These are phyloP conservation scores for Taiwanofungus camphoratus DNA, from an alignment of 1,284 basidiomycete species.

Conservation along the genomic window DNA sequence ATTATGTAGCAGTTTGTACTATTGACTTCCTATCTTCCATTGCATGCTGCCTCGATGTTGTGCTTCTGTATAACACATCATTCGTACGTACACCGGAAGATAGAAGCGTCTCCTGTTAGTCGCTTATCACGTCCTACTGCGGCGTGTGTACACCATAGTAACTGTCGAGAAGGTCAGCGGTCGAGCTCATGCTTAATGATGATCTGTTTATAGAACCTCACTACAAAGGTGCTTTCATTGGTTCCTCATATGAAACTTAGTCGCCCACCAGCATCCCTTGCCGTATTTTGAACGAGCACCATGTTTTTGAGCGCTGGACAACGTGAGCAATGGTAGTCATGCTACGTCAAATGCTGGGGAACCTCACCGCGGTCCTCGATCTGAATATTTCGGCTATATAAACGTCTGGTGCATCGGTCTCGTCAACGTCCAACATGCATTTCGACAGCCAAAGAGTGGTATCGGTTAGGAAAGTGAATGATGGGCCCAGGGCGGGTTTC, in stretches of 20 bases:
- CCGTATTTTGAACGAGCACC: slow-evolving; percentile 27
- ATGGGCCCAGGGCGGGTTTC: slow-evolving; percentile 70
- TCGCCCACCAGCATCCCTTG: slow-evolving; percentile 13
- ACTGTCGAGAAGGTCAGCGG: too few relatives aligned
- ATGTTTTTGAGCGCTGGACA: slow-evolving; percentile 32
- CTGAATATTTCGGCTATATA: slow-evolving; percentile 28
- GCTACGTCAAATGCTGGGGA: background rate
- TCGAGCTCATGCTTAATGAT: too few relatives aligned
- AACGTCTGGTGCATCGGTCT: slow-evolving; percentile 7
- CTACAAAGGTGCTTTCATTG: too few relatives aligned
- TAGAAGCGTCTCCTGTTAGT: too few relatives aligned
- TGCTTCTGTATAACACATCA: too few relatives aligned
- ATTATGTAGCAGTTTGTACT: background rate
- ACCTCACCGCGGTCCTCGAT: slow-evolving; percentile 42
- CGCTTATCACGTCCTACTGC: too few relatives aligned
- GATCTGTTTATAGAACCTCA: too few relatives aligned
- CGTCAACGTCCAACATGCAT: slow-evolving; percentile 2
- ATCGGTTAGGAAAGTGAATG: slow-evolving; percentile 68
- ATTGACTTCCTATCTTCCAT: too few relatives aligned
- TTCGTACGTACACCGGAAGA: too few relatives aligned
- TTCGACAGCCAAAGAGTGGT: slow-evolving; percentile 63
- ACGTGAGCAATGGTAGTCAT: background rate
- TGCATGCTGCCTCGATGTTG: too few relatives aligned
- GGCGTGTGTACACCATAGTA: too few relatives aligned
- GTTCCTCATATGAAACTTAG: too few relatives aligned